These are phyloP conservation scores for Cerioporus squamosus DNA, from an alignment of 1,284 basidiomycete species.

Conservation along the genomic window DNA sequence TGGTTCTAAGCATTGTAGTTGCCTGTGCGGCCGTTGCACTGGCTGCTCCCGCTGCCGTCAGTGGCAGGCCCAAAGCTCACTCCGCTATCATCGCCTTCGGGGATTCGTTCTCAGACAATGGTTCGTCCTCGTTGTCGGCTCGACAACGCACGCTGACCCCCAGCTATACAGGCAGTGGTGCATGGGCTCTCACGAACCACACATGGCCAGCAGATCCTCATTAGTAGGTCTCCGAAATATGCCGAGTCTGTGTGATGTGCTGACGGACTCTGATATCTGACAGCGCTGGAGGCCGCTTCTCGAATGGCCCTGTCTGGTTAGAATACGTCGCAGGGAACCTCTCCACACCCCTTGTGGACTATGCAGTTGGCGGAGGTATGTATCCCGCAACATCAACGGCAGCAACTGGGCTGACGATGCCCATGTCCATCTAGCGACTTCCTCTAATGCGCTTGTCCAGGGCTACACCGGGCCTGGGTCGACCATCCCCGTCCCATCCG, in stretches of 20 bases:
- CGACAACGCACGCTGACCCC: not conserved
- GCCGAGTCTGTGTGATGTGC: not conserved
- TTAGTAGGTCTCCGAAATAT: not conserved
- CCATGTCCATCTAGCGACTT: not conserved
- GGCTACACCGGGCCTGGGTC: slow-evolving; percentile 8
- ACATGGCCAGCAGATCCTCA: slow-evolving; percentile 7
- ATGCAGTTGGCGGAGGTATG: slow-evolving; percentile 10
- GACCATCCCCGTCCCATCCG: slow-evolving; percentile 4
- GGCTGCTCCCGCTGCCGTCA: too few species aligned
- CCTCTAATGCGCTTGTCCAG: slow-evolving; percentile 6
- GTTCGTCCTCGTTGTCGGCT: not conserved
- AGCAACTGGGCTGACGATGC: not conserved
- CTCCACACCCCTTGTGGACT: slow-evolving; percentile 5
- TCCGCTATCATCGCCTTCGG: slow-evolving; percentile 7
- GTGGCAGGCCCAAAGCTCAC: not conserved
- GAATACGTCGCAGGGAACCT: slow-evolving; percentile 10
- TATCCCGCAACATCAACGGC: not conserved
- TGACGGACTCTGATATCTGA: not conserved
- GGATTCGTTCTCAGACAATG: slow-evolving; percentile 11
- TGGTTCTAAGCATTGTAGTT: too few species aligned
- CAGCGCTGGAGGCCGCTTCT: slow-evolving; percentile 5
- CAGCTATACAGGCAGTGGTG: not conserved
- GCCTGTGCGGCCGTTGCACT: too few species aligned
- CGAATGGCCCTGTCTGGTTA: slow-evolving; percentile 9
- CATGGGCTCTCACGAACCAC: slow-evolving; percentile 6